Percentiles rank a stretch among this genome's conserved stretches.
Conservation (phyloP, 2,329 filamentous ascomycete species). For the Ceratocystis albifundus region DNA sequence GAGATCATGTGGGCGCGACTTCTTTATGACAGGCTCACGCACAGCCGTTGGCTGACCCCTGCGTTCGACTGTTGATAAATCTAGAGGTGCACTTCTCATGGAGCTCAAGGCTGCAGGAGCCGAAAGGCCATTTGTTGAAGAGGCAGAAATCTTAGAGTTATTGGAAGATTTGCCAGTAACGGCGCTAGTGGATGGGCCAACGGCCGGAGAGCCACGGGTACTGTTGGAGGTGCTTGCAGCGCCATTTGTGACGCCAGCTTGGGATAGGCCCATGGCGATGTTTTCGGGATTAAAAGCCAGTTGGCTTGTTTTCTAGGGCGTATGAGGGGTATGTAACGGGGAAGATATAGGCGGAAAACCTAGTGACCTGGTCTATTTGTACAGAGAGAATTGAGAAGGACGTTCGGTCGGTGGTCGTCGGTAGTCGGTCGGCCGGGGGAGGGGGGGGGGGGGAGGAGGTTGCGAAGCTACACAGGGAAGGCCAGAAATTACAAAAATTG, state of each 20-base stretch:
- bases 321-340: background rate
- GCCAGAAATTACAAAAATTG: conserved; percentile 5
- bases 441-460: background rate
- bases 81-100: conserved; percentile 53
- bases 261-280: conserved; percentile 19
- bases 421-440: background rate
- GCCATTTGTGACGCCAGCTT: conserved; percentile 29
- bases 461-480: background rate
- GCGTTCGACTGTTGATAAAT: conserved; percentile 82
- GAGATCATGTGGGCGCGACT: conserved; percentile 69
- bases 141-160: conserved; percentile 40
- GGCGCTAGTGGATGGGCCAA: conserved; percentile 27
- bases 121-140: conserved; percentile 28
- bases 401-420: background rate
- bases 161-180: conserved; percentile 32
- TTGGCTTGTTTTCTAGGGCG: background rate
- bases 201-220: conserved; percentile 42
- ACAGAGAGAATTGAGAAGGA: background rate
- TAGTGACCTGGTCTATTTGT: background rate
- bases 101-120: conserved; percentile 43
- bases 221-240: conserved; percentile 34
- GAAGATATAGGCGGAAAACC: background rate
- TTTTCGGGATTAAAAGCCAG: background rate
- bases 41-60: conserved; percentile 69
- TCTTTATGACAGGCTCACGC: conserved; percentile 64